Base-by-base conservation (phyloP, 495 filamentous ascomycete genomes). In the Hypoxylon perforatum region DNA sequence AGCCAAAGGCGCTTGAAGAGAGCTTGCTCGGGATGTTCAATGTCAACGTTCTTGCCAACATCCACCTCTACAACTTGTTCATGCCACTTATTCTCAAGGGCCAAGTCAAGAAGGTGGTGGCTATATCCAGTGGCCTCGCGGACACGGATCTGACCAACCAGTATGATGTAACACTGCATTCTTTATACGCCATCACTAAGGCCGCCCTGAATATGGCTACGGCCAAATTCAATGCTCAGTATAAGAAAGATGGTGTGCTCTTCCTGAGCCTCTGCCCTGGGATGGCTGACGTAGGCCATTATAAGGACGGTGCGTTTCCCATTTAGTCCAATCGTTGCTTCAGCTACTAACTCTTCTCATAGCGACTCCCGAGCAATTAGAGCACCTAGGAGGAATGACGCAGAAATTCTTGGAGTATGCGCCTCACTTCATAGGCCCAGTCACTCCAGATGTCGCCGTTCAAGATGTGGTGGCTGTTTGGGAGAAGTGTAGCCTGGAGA, bases 31-130 rank as follows among this genome's bases (percentile, higher is more conserved):
- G 72, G 74, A 28, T 59, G 11, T 79, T 86, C 63, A 45, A 81
- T 4, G 70, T 73, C 55, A 87, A 87, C 60, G 75, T 82, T 25
- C 30, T 84, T 42, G 84, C 75, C 18, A 77, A 82, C 51, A 77
- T 88, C 62, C 76, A 87, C 60, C 76, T 84, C 23, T 80, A 82
- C 67, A 81, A 84, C 65, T 57, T 79, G 21, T 87, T 85, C 68
- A 21, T 85, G 8, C 84, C 86, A 7, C 79, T 86, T 1, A 69
- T 88, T 45, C 66, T 75, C 11, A 76, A 82, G 23, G 82, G 84
- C 47, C 63, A 73, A 11, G 65, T 54, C 41, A 87, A 87, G 68
- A 89, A 88, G 67, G 80, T 87, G 54, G 77, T 88, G 51, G 59
- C 78, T 30, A 79, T 88, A 19, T 79, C 83, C 11, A 80, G 55